Evolutionary conservation across 148 eudicot genomes (phyloP).

Genomic region (Nyssa sinensis): DNA sequence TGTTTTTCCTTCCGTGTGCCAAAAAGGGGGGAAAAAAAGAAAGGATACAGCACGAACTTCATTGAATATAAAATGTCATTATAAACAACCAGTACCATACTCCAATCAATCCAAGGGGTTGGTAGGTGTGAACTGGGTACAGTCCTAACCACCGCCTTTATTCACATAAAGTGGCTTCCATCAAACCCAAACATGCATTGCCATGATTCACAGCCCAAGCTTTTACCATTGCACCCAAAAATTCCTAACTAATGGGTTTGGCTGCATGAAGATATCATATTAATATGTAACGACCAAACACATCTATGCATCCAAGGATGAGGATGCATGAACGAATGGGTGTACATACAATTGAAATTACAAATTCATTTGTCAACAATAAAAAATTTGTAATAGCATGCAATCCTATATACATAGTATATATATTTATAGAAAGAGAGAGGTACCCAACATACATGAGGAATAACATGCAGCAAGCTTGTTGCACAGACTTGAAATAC

Average conservation of each 20-base stretch:
- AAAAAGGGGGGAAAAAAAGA: no score
- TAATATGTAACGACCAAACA: not conserved
- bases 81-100: no score
- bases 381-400: not conserved
- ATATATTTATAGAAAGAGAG: no score
- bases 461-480: constrained; percentile 1
- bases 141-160: no score
- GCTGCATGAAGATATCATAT: not conserved
- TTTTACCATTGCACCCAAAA: not conserved
- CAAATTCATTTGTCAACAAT: not conserved
- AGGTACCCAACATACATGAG: not conserved
- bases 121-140: no score
- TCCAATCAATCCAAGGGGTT: no score
- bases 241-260: not conserved
- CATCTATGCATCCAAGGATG: not conserved
- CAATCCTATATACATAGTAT: not conserved
- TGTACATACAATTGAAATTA: not conserved
- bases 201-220: not conserved
- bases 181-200: not conserved
- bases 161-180: not conserved
- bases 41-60: no score
- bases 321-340: not conserved
- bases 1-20: no score
- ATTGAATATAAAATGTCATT: no score
- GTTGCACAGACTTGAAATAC: not conserved